A percentile compares a stretch with the other conserved stretches of the same genome.
These are phyloP conservation scores for Phytophthora foliorum DNA, from an alignment of 352 stramenopile genomes.

Conservation along the genomic window DNA sequence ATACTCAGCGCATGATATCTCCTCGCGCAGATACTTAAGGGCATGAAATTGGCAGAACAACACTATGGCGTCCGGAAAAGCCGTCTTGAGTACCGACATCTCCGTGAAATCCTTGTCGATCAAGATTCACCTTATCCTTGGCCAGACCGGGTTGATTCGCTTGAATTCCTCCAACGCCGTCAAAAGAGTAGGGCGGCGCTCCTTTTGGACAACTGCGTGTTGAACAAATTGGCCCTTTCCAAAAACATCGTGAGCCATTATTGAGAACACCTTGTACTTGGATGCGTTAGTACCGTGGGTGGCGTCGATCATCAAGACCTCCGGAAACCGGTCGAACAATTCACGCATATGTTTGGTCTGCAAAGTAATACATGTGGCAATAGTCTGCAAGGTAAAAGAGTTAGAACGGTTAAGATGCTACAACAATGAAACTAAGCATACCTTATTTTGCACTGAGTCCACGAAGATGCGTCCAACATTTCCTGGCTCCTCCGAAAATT, in stretches of 20 bases:
- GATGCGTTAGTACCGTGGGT: slow-evolving; percentile 24
- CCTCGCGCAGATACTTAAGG: slow-evolving; percentile 27
- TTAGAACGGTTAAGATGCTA: background rate
- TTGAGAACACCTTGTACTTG: slow-evolving; percentile 31
- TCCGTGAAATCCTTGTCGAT: slow-evolving; percentile 49
- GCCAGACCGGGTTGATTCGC: slow-evolving; percentile 23
- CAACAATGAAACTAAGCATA: background rate
- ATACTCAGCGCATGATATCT: slow-evolving; percentile 21
- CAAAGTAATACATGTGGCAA: slow-evolving; percentile 27
- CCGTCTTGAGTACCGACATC: slow-evolving; percentile 7
- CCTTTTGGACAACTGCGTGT: slow-evolving; percentile 32
- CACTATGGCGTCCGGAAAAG: slow-evolving; percentile 19
- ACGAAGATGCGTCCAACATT: slow-evolving; percentile 30
- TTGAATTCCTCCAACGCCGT: slow-evolving; percentile 34
- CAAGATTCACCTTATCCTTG: slow-evolving; percentile 22
- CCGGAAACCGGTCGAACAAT: slow-evolving; percentile 16
- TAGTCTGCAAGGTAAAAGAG: slow-evolving; percentile 5
- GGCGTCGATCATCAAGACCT: slow-evolving; percentile 25
- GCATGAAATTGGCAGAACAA: slow-evolving; percentile 44
- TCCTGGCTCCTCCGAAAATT: slow-evolving; percentile 22
- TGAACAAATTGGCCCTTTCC: slow-evolving; percentile 31
- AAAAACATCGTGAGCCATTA: slow-evolving; percentile 24
- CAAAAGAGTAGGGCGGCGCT: slow-evolving; percentile 19
- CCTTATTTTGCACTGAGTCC: slow-evolving; percentile 1
- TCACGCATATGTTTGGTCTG: slow-evolving; percentile 19